phyloP scores from a whole-genome alignment of 768 basidiomycete species.

The Cystofilobasidium bisporidii region DNA sequence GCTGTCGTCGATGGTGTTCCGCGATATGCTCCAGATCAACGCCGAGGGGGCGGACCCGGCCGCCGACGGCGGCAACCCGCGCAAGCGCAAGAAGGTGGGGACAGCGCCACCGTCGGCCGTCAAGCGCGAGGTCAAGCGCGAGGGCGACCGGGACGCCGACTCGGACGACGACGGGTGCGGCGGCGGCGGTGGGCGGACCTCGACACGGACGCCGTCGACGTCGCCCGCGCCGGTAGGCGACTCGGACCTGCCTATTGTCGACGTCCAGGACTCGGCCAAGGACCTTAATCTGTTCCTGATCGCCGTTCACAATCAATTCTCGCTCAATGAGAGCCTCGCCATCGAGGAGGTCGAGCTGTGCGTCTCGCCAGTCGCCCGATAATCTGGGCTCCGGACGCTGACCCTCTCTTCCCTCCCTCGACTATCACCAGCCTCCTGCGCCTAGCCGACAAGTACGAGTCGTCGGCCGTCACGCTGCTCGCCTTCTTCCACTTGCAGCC shows the following conservation, averaged over 20 bases:
- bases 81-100: background rate
- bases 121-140: background rate
- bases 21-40: background rate
- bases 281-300: slow-evolving; percentile 3
- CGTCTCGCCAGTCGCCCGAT: background rate
- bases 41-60: background rate
- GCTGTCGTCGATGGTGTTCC: background rate
- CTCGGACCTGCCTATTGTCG: background rate
- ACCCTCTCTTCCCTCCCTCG: background rate
- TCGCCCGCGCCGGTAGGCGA: background rate
- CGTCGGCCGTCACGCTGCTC: background rate
- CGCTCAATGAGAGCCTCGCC: background rate
- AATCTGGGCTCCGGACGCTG: too few relatives aligned
- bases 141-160: background rate
- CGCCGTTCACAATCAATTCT: slow-evolving; percentile 1
- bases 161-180: background rate
- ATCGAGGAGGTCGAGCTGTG: slow-evolving; percentile 8
- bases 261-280: background rate
- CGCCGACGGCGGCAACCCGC: background rate
- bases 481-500: slow-evolving; percentile 6
- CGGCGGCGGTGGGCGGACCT: background rate
- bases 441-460: slow-evolving; percentile 3
- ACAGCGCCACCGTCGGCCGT: background rate
- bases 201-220: background rate
- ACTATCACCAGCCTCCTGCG: background rate